Evolutionary conservation across 2,329 filamentous ascomycete species (phyloP), one percentile per base, ranked within the genome.

Genomic region (Alternaria arbusti): DNA sequence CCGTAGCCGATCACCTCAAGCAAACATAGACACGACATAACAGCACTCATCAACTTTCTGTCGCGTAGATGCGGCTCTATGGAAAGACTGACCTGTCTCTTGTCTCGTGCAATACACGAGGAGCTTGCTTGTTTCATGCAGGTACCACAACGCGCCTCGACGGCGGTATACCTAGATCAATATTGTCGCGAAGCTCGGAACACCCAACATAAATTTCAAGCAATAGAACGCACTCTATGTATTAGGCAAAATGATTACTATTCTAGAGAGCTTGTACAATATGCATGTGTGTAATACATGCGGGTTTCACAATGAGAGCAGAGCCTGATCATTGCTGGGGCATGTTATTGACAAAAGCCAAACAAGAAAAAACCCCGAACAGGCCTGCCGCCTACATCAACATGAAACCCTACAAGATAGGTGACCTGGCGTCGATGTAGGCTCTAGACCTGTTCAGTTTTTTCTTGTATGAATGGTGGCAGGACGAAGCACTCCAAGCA

Each of bases 401-500:
- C 5, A 30, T 15, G 2, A 32, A 2, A 32, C 13, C 30, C 30
- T 32, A 32, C 30, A 32, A 32, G 30, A 32, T 32, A 32, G 30
- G 30, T 32, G 30, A 32, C 30, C 30, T 11, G 12, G 30, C 12
- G 30, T 32, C 2, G 12, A 36, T 15, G 13, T 36, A 36, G 30
- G 30, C 30, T 36, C 13, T 15, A n/a, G 13, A 8, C 30, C 30
- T 36, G 30, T 36, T 15, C 13, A 8, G 13, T 36, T 36, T 36
- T 36, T 36, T 36, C 30, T 15, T 36, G 9, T 26, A 25, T 25
- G 23, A 25, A 8, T 25, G 23, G 23, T 25, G 26, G 20, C 17
- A n/a, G 54, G 15, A 23, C 20, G 40, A 51, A 63, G 20, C 32
- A 59, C 50, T 40, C 23, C 44, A 50, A 46, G 32, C 54, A 61